Evolutionary conservation across 352 stramenopile species (phyloP), one percentile per base, ranked within the genome.

Genomic region (Phytophthora europaea): DNA sequence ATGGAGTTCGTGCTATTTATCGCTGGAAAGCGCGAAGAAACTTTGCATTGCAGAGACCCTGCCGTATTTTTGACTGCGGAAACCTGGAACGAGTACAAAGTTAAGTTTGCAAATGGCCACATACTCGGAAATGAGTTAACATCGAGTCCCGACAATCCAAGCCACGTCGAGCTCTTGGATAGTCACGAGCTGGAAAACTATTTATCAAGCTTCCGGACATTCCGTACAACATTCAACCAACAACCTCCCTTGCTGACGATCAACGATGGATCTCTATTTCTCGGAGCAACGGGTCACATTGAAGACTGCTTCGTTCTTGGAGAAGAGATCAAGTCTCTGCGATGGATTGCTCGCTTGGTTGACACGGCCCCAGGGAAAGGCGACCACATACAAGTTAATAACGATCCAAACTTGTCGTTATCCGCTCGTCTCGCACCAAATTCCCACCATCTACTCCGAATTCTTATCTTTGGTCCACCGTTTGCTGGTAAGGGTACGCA

Each of bases 401-500:
- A 5, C 38, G 28, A 6, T 15, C n/a, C 55, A 22, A 66, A 3
- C 18, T 7, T 45, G 40, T 23, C 40, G 4, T 6, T 6, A 10
- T n/a, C 33, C 5, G 5, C 8, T 36, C 13, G 18, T 47, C 18
- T 28, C 22, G 38, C 28, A 45, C 28, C 6, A 18, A 56, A 31
- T 26, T 45, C 59, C 22, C 63, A 50, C 43, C 52, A 51, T n/a
- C 51, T 73, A 13, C 73, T 93, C n/a, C 75, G 83, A 13, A 79
- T 94, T 34, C 64, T 94, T 8, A 65, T 94, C 2, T 84, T 89
- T 45, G 85, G 85, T 0, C 81, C 80, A 56, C 82, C 85, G 16
- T 94, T 92, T 67, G 73, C 83, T 50, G 87, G 87, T 6, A 94
- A 92, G 52, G 71, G 72, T 23, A 91, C 80, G 0, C 85, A 92